Percentiles rank a stretch among this genome's conserved stretches.
phyloP scores from a whole-genome alignment of 352 stramenopile genomes.

The Globisporangium alternatum region DNA sequence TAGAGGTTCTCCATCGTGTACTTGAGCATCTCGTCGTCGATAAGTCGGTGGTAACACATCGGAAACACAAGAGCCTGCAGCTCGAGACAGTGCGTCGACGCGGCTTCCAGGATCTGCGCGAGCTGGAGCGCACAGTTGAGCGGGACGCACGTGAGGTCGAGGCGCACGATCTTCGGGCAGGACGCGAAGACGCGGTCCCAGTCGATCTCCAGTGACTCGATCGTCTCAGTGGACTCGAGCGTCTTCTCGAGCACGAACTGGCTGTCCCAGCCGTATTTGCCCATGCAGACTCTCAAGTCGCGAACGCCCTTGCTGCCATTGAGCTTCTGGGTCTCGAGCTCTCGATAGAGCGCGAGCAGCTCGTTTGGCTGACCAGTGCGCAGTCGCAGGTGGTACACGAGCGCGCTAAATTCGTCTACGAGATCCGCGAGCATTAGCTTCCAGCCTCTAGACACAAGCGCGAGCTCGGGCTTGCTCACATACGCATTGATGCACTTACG shows the following conservation, averaged over 20 bases:
- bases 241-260: not conserved
- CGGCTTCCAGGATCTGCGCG: conserved; percentile 2
- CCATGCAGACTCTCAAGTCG: conserved; percentile 10
- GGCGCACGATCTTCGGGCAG: not conserved
- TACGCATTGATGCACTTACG: conserved; percentile 13
- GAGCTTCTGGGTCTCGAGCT: not conserved
- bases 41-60: not conserved
- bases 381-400: conserved; percentile 5
- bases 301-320: not conserved
- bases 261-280: conserved; percentile 6
- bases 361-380: not conserved
- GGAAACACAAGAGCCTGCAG: conserved; percentile 14
- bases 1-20: conserved; percentile 14
- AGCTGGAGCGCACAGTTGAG: conserved; percentile 5
- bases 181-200: conserved; percentile 5
- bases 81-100: conserved; percentile 8
- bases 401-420: conserved; percentile 8
- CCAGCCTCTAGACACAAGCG: conserved; percentile 6
- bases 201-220: conserved; percentile 6
- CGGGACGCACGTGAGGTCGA: conserved; percentile 5
- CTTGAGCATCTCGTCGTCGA: conserved; percentile 6
- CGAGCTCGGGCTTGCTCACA: conserved; percentile 7
- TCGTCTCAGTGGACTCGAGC: not conserved
- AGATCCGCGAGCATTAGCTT: conserved; percentile 11
- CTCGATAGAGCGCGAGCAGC: conserved; percentile 1